These are phyloP conservation scores for Trametes hirsuta DNA, from an alignment of 1,284 basidiomycete species.

Conservation along the genomic window DNA sequence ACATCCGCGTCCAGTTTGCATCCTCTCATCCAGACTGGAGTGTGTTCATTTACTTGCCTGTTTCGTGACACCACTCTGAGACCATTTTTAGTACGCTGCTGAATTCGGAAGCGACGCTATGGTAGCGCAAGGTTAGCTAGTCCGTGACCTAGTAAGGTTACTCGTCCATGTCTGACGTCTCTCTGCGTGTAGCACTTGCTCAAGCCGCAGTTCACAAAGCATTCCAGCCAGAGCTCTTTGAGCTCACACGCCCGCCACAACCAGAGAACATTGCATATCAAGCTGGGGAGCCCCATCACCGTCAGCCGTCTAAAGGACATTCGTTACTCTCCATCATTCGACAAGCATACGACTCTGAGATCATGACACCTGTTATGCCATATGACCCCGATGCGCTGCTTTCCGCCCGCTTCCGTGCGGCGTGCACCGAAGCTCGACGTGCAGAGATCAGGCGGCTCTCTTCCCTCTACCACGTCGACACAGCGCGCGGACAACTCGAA, in stretches of 20 bases:
- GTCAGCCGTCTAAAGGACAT: constrained; percentile 32
- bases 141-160: neutral
- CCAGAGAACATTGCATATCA: neutral
- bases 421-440: constrained; percentile 42
- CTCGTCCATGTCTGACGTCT: neutral
- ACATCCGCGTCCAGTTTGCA: constrained; percentile 45
- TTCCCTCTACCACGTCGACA: constrained; percentile 50
- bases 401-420: constrained; percentile 39
- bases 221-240: constrained; percentile 40
- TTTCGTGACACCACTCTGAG: neutral
- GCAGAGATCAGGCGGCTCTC: constrained; percentile 53
- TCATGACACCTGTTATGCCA: constrained; percentile 54
- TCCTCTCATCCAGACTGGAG: constrained; percentile 68
- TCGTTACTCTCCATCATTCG: constrained; percentile 55
- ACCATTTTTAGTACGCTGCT: constrained; percentile 49
- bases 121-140: constrained; percentile 51
- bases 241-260: constrained; percentile 19
- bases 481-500: constrained; percentile 40
- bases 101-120: constrained; percentile 62
- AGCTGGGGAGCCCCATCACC: constrained; percentile 2
- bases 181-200: constrained; percentile 47
- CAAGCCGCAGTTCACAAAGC: constrained; percentile 52
- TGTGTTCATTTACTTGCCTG: constrained; percentile 27
- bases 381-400: constrained; percentile 52
- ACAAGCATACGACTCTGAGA: constrained; percentile 55